Base-by-base conservation (phyloP, 2,329 filamentous ascomycete species). In the Beauveria sp. region DNA sequence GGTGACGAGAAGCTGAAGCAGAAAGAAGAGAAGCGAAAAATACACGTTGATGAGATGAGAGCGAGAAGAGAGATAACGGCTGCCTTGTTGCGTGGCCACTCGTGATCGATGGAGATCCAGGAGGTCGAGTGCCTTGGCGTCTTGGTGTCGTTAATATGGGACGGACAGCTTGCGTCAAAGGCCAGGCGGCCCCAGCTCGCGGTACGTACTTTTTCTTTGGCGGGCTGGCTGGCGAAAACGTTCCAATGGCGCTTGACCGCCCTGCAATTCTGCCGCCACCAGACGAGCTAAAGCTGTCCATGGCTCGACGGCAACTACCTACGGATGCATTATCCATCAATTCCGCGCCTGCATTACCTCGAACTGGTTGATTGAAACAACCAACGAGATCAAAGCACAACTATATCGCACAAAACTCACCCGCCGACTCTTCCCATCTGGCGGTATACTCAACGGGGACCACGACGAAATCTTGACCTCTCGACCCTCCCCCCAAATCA, bases 241-340 rank as follows among this genome's bases (percentile, higher is more conserved):
- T 16, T 38, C 34, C 34, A 14, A 5, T 22, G 22, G 22, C 31
- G 20, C 26, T 28, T 61, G 59, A 61, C 59, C 59, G 59, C 59
- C 59, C 28, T 34, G 12, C 8, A 28, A 61, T 61, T 61, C 59
- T 61, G 59, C 59, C 59, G 5, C 14, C 38, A n/a, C 22, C 7
- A 12, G 16, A 48, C 10, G 31, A 5, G 6, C 26, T 16, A 48
- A 40, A 49, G 43, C 55, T 58, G 34, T 49, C 31, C 8, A 42
- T 38, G 14, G 14, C n/a, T 14, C 18, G 20, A 26, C 51, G 34
- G 12, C 8, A 22, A 20, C n/a, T 20, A 22, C 34, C 12, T 14
- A 38, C 12, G 34, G 5, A 38, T 38, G 34, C 12, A 38, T 38
- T 5, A 16, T 38, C 34, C 34, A 38, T 38, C 12, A 3, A 38